Conservation (phyloP, 164 flowering plant species). For the Warburgia ugandensis region DNA sequence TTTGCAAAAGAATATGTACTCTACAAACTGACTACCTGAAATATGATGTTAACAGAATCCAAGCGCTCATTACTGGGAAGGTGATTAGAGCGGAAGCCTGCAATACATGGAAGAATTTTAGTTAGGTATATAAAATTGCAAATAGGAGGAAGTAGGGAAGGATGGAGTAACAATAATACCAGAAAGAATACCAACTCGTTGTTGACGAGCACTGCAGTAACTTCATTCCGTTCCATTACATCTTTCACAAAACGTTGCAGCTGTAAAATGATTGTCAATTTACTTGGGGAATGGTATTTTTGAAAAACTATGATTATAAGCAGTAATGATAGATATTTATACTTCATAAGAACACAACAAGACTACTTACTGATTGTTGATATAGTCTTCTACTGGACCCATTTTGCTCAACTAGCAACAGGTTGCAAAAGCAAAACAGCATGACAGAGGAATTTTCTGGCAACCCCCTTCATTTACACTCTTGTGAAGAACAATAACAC, state of each 20-base stretch:
- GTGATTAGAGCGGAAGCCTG: conserved; percentile 66
- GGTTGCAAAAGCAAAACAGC: too few relatives aligned
- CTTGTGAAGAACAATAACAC: too few relatives aligned
- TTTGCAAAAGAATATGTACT: too few relatives aligned
- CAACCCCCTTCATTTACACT: too few relatives aligned
- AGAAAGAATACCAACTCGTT: conserved; percentile 59
- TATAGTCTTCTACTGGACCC: too few relatives aligned
- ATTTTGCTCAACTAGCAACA: too few relatives aligned
- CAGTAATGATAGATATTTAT: too few relatives aligned
- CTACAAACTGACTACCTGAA: conserved; percentile 13
- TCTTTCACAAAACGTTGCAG: conserved; percentile 50
- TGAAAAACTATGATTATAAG: too few relatives aligned
- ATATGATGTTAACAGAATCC: conserved; percentile 33
- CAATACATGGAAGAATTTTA: conserved; percentile 6
- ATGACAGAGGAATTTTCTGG: too few relatives aligned
- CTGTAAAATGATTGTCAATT: conserved; percentile 27
- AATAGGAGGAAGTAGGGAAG: neutral
- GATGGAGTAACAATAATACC: conserved; percentile 29
- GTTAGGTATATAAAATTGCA: neutral
- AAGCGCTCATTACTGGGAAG: conserved; percentile 48
- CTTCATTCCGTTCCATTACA: conserved; percentile 44
- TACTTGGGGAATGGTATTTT: too few relatives aligned
- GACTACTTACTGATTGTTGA: too few relatives aligned
- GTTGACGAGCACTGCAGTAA: conserved; percentile 52
- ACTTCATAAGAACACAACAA: too few relatives aligned